These are phyloP conservation scores for Globisporangium paroecandrum DNA, from an alignment of 352 stramenopile species.

Conservation along the genomic window DNA sequence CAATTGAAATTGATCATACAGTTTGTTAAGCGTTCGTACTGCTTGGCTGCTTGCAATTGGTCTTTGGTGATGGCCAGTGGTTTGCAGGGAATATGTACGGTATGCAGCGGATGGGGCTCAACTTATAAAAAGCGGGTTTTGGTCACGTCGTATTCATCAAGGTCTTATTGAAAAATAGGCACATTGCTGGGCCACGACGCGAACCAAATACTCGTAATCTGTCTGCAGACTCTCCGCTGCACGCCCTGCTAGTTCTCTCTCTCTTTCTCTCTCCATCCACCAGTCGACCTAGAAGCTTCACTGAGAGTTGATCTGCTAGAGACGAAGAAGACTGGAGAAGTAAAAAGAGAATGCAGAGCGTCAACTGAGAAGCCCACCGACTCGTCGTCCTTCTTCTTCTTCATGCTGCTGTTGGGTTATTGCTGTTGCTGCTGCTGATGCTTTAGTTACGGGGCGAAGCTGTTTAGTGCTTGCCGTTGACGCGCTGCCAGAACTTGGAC, in stretches of 20 bases:
- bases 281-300: slow-evolving; percentile 3
- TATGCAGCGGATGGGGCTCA: background rate
- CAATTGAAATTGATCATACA: background rate
- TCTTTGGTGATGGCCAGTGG: background rate
- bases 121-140: slow-evolving; percentile 16
- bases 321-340: background rate
- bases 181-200: background rate
- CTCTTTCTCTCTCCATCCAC: background rate
- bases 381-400: slow-evolving; percentile 6
- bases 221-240: background rate
- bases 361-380: background rate
- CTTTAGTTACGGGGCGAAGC: slow-evolving; percentile 8
- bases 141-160: slow-evolving; percentile 29
- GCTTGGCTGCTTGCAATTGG: background rate
- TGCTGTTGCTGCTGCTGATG: background rate
- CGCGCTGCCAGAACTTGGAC: slow-evolving; percentile 84
- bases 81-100: background rate
- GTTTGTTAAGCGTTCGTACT: background rate
- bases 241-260: background rate
- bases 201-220: slow-evolving; percentile 4
- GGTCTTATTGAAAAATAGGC: slow-evolving; percentile 15
- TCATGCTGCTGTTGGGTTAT: background rate
- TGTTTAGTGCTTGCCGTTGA: slow-evolving; percentile 83
- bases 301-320: background rate
- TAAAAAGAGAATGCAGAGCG: background rate